Base-by-base conservation (phyloP, 495 filamentous ascomycete species). In the Penicillium lividum region DNA sequence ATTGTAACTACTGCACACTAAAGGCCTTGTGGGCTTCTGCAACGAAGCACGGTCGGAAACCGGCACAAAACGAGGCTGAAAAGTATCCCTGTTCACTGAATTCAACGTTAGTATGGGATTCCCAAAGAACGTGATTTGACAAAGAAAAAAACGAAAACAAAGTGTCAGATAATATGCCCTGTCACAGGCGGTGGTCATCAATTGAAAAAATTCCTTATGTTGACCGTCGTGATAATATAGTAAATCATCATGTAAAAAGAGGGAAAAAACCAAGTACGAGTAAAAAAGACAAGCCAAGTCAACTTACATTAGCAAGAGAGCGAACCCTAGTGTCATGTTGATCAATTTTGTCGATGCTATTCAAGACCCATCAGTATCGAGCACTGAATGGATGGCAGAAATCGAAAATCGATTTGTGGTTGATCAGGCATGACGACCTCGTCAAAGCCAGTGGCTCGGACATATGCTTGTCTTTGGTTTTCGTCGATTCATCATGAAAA, bases 141-240 rank as follows among this genome's bases (percentile, higher is more conserved):
- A 53, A 50, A 48, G 58, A 51, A 66, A 56, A 56, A 34, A 13
- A 51, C 60, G 53, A 53, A 27, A 38, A 47, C 58, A 50, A 47
- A 53, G 55, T 77, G 70, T 87, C 87, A 90, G 86, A 81, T 80
- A 69, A 65, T 33, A 77, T 76, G 87, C 90, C 91, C 79, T 88
- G 91, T 94, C 90, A 93, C 83, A 85, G 90, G 90, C 88, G 61
- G 78, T 79, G 88, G 80, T 93, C 91, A 92, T 93, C 91, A 95
- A 90, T 79, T 83, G n/a, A 84, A 81, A 82, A 73, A 82, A 73
- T 64, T 63, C 75, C 68, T 85, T 96, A 93, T 90, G 92, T 87
- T 90, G 92, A 96, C 92, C 92, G 92, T 96, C 92, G 92, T 96
- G 92, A 96, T 87, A 86, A 86, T 81, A 66, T 70, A 73, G 69